Percentiles rank a stretch among this genome's conserved stretches.
phyloP scores from a whole-genome alignment of 176 grass and related monocot genomes.

The Carex myosuroides region DNA sequence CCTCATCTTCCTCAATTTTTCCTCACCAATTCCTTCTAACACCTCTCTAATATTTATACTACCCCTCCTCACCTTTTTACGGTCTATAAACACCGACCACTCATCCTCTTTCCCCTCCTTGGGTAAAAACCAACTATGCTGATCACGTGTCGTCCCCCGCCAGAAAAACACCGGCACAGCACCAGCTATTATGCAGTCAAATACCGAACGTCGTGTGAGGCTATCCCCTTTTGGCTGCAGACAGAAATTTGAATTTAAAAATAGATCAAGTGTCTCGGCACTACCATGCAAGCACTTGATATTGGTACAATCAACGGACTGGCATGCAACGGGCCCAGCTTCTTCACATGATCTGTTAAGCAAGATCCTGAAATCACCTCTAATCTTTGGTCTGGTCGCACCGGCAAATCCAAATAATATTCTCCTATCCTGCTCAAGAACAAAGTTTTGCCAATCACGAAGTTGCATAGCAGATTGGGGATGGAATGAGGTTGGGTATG shows the following conservation, averaged over 20 bases:
- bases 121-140: slow-evolving; percentile 78
- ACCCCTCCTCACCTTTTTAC: slow-evolving; percentile 34
- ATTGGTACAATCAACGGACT: slow-evolving; percentile 51
- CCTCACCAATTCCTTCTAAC: slow-evolving; percentile 49
- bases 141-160: slow-evolving; percentile 53
- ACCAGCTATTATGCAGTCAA: slow-evolving; percentile 89
- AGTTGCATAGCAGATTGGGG: slow-evolving; percentile 45
- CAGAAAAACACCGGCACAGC: slow-evolving; percentile 88
- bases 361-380: slow-evolving; percentile 65
- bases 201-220: slow-evolving; percentile 76
- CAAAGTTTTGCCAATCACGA: slow-evolving; percentile 54
- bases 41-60: slow-evolving; percentile 45
- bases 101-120: slow-evolving; percentile 26
- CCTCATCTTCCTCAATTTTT: slow-evolving; percentile 47
- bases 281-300: slow-evolving; percentile 60
- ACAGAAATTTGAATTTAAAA: slow-evolving; percentile 71
- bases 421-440: slow-evolving; percentile 28
- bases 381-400: slow-evolving; percentile 48
- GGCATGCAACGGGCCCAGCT: slow-evolving; percentile 30
- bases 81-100: slow-evolving; percentile 93
- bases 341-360: slow-evolving; percentile 51
- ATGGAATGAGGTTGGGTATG: slow-evolving; percentile 86
- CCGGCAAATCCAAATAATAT: slow-evolving; percentile 75
- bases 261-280: slow-evolving; percentile 53
- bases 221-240: slow-evolving; percentile 88